Base-by-base conservation (phyloP, 768 basidiomycete genomes). In the Mrakia frigida region DNA sequence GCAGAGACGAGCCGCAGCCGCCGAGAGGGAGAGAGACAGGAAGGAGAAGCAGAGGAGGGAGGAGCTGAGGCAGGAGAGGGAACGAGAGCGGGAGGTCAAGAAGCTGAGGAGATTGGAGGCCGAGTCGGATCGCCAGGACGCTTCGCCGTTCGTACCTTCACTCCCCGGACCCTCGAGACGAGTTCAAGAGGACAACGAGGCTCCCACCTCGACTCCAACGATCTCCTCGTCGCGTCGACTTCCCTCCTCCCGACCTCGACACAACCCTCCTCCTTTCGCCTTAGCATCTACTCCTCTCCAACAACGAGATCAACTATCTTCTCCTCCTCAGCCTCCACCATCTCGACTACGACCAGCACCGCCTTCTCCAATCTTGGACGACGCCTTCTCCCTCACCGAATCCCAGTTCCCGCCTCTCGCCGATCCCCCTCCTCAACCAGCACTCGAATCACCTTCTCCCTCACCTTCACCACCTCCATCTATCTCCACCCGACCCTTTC, bases 201-300 rank as follows among this genome's bases (percentile, higher is more conserved):
- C 39, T 37, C 25, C 18, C 7, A 56, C 0, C 28, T 68, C 65
- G 18, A 68, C 65, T 13, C 39, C 65, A 0, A 68, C 65, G 13
- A 1, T 39, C 25, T 68, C 65, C 33, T 68, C 65, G 25, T 68
- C 65, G 25, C 65, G 65, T 68, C 65, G 65, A 39, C 65, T 10
- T 37, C 65, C 39, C 35, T 21, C 39, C 4, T 68, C 65, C 9
- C 35, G 65, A 41, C 65, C 65, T 39, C 65, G 65, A 35, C 65
- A 68, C 65, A 68, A 68, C 23, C 37, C 39, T 43, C 37, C 65
- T 25, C 25, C 39, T 6, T n/a, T 68, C 35, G 6, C 65, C 10
- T 4, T 23, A 16, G 23, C 23, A 9, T 41, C 65, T 21, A 41
- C 65, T n/a, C 35, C 65, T 4, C 16, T 39, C 18, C 10, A 39